These are phyloP conservation scores for Triangularia setosa DNA, from an alignment of 2,329 filamentous ascomycete genomes.

Conservation along the genomic window DNA sequence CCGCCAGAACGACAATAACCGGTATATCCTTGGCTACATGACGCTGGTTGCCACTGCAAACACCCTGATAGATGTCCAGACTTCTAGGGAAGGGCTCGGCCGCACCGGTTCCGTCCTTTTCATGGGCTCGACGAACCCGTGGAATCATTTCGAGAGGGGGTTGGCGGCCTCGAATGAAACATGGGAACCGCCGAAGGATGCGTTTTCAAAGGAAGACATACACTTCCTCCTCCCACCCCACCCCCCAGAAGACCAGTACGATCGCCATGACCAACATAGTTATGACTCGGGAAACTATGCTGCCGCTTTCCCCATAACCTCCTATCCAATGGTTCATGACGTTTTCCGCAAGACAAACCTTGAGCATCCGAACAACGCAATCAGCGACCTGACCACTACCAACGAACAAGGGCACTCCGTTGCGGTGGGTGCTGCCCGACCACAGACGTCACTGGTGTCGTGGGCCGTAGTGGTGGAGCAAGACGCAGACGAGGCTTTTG, in stretches of 20 bases:
- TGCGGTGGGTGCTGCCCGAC: slow-evolving; percentile 75
- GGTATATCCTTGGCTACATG: slow-evolving; percentile 75
- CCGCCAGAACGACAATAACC: slow-evolving; percentile 57
- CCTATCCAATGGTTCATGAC: slow-evolving; percentile 60
- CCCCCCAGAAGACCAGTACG: slow-evolving; percentile 34
- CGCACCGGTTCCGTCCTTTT: slow-evolving; percentile 66
- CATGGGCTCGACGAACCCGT: slow-evolving; percentile 61
- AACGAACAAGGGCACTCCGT: slow-evolving; percentile 71
- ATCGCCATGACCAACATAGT: slow-evolving; percentile 48
- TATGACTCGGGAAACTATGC: slow-evolving; percentile 40
- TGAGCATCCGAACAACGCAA: slow-evolving; percentile 61
- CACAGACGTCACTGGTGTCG: slow-evolving; percentile 64
- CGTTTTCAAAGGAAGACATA: slow-evolving; percentile 44
- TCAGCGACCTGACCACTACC: slow-evolving; percentile 60
- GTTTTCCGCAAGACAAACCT: slow-evolving; percentile 49
- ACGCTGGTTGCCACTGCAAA: slow-evolving; percentile 70
- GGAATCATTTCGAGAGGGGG: slow-evolving; percentile 58
- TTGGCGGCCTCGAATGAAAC: slow-evolving; percentile 42
- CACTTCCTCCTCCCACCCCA: slow-evolving; percentile 60
- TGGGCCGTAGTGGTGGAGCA: slow-evolving; percentile 85
- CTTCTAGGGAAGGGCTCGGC: slow-evolving; percentile 66
- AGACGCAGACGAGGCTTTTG: slow-evolving; percentile 67
- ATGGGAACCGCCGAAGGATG: slow-evolving; percentile 34
- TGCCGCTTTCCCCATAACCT: slow-evolving; percentile 53
- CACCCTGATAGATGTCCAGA: slow-evolving; percentile 58